Percentiles rank a stretch among this genome's conserved stretches.
Conservation (phyloP, 2,329 filamentous ascomycete genomes). For the Samsoniella hepiali region DNA sequence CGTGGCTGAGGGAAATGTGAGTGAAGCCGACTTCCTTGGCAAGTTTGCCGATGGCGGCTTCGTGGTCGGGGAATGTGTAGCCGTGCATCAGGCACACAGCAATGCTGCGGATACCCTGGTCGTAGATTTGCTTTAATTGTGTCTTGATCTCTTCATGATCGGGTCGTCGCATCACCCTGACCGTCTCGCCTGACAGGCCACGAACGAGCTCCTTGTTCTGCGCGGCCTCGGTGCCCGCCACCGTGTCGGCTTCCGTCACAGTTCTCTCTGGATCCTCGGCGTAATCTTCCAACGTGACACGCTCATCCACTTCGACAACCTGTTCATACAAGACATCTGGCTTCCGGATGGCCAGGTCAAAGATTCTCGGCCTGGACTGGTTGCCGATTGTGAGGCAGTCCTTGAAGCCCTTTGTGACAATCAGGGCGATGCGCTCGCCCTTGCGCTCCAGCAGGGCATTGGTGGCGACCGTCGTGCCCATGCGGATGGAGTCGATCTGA, state of each 20-base stretch:
- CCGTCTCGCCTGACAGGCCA: slow-evolving; percentile 66
- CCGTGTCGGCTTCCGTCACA: slow-evolving; percentile 51
- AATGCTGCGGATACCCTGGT: slow-evolving; percentile 70
- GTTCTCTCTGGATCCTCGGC: slow-evolving; percentile 75
- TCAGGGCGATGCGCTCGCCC: slow-evolving; percentile 81
- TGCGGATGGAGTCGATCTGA: slow-evolving; percentile 84
- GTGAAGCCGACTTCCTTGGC: slow-evolving; percentile 71
- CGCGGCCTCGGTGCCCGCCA: slow-evolving; percentile 46
- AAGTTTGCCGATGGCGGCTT: slow-evolving; percentile 70
- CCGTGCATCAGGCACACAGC: slow-evolving; percentile 90
- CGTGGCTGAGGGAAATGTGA: slow-evolving; percentile 63
- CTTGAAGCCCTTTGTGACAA: slow-evolving; percentile 83
- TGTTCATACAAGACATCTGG: slow-evolving; percentile 82
- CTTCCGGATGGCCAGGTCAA: slow-evolving; percentile 82
- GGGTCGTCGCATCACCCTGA: slow-evolving; percentile 62
- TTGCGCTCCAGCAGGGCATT: slow-evolving; percentile 89
- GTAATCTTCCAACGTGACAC: slow-evolving; percentile 88
- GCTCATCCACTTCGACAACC: slow-evolving; percentile 86
- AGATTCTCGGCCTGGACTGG: slow-evolving; percentile 84
- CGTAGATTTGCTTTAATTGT: slow-evolving; percentile 62
- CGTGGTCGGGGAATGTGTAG: slow-evolving; percentile 86
- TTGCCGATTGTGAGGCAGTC: slow-evolving; percentile 89
- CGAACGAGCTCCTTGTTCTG: slow-evolving; percentile 58
- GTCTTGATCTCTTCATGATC: slow-evolving; percentile 50
- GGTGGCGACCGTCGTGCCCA: slow-evolving; percentile 94